Evolutionary conservation across 257 asterid species (phyloP), one percentile per base, ranked within the genome.

Genomic region (Rehmannia glutinosa): DNA sequence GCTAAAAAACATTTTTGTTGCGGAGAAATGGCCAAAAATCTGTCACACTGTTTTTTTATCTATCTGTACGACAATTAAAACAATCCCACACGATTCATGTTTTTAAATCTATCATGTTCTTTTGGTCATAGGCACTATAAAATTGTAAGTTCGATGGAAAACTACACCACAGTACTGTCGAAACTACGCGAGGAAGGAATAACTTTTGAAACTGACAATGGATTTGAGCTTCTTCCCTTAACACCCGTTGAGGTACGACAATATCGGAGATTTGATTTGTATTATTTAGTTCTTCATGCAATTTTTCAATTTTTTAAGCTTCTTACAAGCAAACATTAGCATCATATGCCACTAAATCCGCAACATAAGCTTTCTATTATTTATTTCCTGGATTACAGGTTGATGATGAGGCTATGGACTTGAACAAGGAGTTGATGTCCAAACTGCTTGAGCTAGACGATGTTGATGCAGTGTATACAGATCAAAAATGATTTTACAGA

Each of bases 371-470:
- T 55, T 15, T 32, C 12, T 60, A 8, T 1, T 27, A 11, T n/a
- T n/a, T n/a, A n/a, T n/a, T n/a, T n/a, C n/a, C 30, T 64, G 54
- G 38, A 33, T 36, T 74, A 67, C 75, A 92, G 98, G 98, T 86
- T 24, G 96, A 90, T 72, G 96, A 92, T 43, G 98, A 92, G 75
- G 98, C 97, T 46, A 81, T 84, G 97, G 96, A 89, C 68, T 81
- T 92, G 86, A 92, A 87, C 87, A 92, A 86, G 80, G 92, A 77
- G 77, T 71, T 90, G 42, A 68, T 82, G 76, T 67, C 96, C 49
- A 86, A 90, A 79, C 79, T 92, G 72, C 95, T 92, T 16, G 95
- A 92, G 77, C 93, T 92, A 28, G 98, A 92, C 47, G 98, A 92
- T 57, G 95, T 92, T 58, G 97, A 87, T 76, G 92, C 98, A 39